These are phyloP conservation scores for Malassezia sp. DNA, from an alignment of 1,284 basidiomycete species.

Conservation along the genomic window DNA sequence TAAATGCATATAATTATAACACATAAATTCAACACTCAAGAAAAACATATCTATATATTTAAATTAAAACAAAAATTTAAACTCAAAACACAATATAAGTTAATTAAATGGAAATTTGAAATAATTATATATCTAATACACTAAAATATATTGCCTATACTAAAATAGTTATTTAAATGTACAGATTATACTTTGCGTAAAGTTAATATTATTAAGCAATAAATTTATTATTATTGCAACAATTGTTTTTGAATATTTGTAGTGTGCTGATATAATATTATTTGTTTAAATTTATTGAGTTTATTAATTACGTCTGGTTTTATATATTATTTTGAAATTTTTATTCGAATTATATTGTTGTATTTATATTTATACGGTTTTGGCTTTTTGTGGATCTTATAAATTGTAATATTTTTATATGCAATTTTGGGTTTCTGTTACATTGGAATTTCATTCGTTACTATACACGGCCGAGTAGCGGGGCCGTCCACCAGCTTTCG, in stretches of 20 bases:
- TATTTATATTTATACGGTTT: neutral
- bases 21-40: neutral
- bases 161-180: no score
- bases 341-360: neutral
- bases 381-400: neutral
- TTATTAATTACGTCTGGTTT: neutral
- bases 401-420: neutral
- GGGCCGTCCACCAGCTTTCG: no score
- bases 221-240: neutral
- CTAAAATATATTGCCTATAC: no score
- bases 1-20: neutral
- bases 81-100: neutral
- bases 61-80: neutral
- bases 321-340: neutral
- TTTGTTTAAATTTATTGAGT: neutral
- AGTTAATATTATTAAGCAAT: neutral
- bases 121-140: no score
- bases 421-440: neutral
- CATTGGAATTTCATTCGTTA: neutral
- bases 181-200: neutral
- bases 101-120: no score
- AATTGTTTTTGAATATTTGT: neutral
- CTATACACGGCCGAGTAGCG: no score
- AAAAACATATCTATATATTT: constrained; percentile 1
- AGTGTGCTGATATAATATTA: neutral